Conservation (phyloP, 2,329 filamentous ascomycete genomes). For the Penicillium sp. region DNA sequence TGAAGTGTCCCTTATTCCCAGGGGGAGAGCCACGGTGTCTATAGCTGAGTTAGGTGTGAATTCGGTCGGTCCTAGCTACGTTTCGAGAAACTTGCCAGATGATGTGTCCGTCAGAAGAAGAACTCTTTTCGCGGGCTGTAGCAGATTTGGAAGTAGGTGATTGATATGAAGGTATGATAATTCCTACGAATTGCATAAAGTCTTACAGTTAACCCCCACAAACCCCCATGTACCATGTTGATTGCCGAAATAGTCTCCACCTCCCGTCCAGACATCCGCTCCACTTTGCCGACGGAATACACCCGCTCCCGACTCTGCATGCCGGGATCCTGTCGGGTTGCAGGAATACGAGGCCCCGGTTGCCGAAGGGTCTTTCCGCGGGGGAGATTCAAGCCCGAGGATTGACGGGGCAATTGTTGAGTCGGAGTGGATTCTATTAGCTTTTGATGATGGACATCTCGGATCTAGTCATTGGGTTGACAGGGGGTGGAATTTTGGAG, state of each 20-base stretch:
- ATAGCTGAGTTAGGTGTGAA: no score
- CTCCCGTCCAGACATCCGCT: conserved; percentile 2
- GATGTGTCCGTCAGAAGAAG: no score
- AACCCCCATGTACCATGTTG: not conserved
- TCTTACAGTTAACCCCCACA: not conserved
- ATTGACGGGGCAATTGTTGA: not conserved
- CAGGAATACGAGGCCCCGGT: not conserved
- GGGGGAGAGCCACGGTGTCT: no score
- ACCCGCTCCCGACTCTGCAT: conserved; percentile 12
- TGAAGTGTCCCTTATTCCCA: no score
- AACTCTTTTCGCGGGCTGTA: no score
- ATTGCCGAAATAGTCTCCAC: conserved; percentile 11
- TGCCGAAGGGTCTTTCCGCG: conserved; percentile 17
- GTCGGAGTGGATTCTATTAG: conserved; percentile 1
- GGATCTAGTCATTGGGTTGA: not conserved
- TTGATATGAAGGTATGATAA: no score
- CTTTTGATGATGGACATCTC: no score
- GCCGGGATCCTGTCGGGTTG: conserved; percentile 5
- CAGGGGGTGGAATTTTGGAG: not conserved
- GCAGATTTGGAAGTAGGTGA: no score
- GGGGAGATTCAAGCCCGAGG: not conserved
- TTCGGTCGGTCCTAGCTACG: no score
- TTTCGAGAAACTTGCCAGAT: no score
- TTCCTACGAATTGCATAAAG: no score
- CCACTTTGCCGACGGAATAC: conserved; percentile 10